phyloP scores from a whole-genome alignment of 2,329 filamentous ascomycete species.

The Alternaria sp. region DNA sequence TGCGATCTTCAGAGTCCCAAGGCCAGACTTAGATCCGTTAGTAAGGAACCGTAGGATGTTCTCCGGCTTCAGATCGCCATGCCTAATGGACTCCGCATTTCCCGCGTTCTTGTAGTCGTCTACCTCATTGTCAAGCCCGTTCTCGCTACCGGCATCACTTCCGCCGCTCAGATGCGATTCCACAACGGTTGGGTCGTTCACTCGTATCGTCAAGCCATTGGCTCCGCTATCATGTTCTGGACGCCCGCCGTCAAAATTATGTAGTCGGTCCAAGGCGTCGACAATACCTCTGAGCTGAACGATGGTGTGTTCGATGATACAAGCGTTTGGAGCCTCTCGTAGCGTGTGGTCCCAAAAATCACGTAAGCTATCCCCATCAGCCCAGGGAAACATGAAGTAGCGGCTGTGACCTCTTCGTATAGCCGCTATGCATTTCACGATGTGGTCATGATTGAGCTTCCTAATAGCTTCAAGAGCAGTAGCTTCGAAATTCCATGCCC shows the following conservation, averaged over 20 bases:
- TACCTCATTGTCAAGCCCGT: not conserved
- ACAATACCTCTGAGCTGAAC: slow-evolving; percentile 20
- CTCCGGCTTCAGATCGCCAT: slow-evolving; percentile 34
- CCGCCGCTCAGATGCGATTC: not conserved
- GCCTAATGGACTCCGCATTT: slow-evolving; percentile 7
- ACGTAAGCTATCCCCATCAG: slow-evolving; percentile 12
- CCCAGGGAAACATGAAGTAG: slow-evolving; percentile 33
- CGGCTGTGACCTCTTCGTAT: slow-evolving; percentile 16
- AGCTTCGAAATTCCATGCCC: slow-evolving; percentile 19
- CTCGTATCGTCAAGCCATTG: not conserved
- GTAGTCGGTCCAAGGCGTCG: slow-evolving; percentile 17
- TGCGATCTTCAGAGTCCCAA: slow-evolving; percentile 22
- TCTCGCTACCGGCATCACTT: not conserved
- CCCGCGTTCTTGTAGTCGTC: not conserved
- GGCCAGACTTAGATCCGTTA: not conserved
- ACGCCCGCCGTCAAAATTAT: slow-evolving; percentile 7
- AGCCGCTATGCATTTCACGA: slow-evolving; percentile 19
- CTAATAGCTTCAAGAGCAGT: slow-evolving; percentile 15
- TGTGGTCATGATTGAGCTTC: slow-evolving; percentile 17
- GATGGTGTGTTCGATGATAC: slow-evolving; percentile 4
- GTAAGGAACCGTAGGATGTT: slow-evolving; percentile 26
- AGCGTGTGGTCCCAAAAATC: slow-evolving; percentile 16
- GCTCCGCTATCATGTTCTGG: not conserved
- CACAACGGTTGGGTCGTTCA: not conserved
- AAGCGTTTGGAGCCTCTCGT: not conserved